A percentile compares a stretch with the other conserved stretches of the same genome.
These are phyloP conservation scores for Kernera saxatilis DNA, from an alignment of 345 rosid genomes.

Conservation along the genomic window DNA sequence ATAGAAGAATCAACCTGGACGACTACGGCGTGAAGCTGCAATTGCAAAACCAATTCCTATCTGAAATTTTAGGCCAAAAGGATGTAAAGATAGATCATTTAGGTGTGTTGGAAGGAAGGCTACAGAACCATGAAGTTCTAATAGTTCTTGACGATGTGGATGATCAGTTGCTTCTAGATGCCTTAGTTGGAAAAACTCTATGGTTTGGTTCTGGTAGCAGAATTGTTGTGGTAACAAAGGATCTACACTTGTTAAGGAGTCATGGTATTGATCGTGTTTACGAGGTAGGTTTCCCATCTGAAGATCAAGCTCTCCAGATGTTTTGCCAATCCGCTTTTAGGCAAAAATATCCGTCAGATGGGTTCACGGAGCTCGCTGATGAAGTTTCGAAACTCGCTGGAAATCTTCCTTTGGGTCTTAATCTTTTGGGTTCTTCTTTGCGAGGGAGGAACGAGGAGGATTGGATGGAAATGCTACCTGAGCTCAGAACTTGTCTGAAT, in stretches of 20 bases:
- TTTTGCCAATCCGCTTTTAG: not conserved
- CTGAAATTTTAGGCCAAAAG: not conserved
- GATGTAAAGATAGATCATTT: not conserved
- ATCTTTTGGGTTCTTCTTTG: not conserved
- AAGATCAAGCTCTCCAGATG: not conserved
- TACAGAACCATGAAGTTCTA: not conserved
- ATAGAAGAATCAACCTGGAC: not conserved
- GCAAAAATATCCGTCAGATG: not conserved
- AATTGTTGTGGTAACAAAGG: not conserved
- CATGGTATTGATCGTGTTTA: constrained; percentile 1
- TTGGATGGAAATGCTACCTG: not conserved
- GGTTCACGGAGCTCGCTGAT: not conserved
- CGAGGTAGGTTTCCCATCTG: not conserved
- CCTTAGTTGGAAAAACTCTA: not conserved
- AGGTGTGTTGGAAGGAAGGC: constrained; percentile 3
- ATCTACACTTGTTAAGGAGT: not conserved
- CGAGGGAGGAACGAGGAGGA: not conserved
- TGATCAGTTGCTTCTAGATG: not conserved
- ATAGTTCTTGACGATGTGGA: constrained; percentile 10
- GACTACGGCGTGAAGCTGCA: not conserved
- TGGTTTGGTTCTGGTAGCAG: constrained; percentile 8
- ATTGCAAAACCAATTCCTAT: not conserved
- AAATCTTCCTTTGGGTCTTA: constrained; percentile 1
- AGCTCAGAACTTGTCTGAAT: not conserved
- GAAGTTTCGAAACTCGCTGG: not conserved